phyloP scores from a whole-genome alignment of 352 stramenopile species.

The Peronosclerospora sorghi region DNA sequence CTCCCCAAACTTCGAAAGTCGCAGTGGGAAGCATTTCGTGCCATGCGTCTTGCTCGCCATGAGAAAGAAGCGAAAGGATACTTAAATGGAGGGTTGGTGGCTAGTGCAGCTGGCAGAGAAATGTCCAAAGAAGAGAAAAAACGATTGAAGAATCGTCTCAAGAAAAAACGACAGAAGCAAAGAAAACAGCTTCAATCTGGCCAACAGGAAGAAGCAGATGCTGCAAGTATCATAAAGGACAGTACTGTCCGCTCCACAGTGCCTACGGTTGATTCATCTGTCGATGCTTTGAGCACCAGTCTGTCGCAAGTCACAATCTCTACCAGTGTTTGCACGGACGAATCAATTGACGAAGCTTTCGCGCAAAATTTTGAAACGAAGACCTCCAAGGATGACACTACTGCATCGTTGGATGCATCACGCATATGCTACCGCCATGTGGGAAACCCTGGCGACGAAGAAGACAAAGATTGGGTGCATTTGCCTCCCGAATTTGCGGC shows the following conservation, averaged over 20 bases:
- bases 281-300: conserved; percentile 12
- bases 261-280: conserved; percentile 1
- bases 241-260: conserved; percentile 14
- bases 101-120: not conserved
- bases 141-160: conserved; percentile 89
- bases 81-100: not conserved
- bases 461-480: conserved; percentile 58
- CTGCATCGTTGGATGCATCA: not conserved
- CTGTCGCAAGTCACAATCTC: conserved; percentile 16
- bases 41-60: conserved; percentile 25
- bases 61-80: conserved; percentile 23
- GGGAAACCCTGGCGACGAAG: conserved; percentile 14
- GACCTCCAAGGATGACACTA: not conserved
- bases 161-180: conserved; percentile 90
- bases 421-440: conserved; percentile 18
- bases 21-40: conserved; percentile 37
- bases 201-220: conserved; percentile 3
- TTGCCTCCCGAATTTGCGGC: conserved; percentile 59
- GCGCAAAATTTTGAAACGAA: conserved; percentile 15
- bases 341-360: conserved; percentile 8
- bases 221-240: conserved; percentile 10
- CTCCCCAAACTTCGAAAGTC: conserved; percentile 54
- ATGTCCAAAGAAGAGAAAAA: conserved; percentile 88
- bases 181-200: conserved; percentile 30
- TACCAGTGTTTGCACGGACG: not conserved